These are phyloP conservation scores for Cicer yamashitae DNA, from an alignment of 306 rosid species.

Conservation along the genomic window DNA sequence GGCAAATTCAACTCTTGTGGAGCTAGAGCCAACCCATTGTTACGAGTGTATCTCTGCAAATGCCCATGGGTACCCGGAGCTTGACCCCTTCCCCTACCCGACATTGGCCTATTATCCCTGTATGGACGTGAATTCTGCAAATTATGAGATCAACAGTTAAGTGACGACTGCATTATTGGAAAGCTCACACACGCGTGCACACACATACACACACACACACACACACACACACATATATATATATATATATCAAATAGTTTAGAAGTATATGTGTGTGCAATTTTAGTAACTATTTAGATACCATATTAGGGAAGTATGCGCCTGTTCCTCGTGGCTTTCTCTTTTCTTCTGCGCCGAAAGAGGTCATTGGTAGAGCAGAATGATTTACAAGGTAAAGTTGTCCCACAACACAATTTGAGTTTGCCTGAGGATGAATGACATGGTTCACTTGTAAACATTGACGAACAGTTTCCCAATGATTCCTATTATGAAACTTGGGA, in stretches of 20 bases:
- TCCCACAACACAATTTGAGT: slow-evolving; percentile 58
- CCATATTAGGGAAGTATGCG: slow-evolving; percentile 78
- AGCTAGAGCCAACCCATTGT: slow-evolving; percentile 50
- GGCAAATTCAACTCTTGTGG: slow-evolving; percentile 51
- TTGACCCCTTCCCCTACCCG: slow-evolving; percentile 64
- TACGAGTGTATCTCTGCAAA: slow-evolving; percentile 49
- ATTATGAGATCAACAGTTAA: slow-evolving; percentile 47
- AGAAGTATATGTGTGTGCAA: slow-evolving; percentile 2
- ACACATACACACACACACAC: background rate
- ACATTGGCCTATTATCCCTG: slow-evolving; percentile 53
- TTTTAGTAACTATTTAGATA: slow-evolving; percentile 45
- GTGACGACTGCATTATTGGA: slow-evolving; percentile 26
- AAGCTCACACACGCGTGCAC: background rate
- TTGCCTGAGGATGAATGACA: slow-evolving; percentile 52
- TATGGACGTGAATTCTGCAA: slow-evolving; percentile 61
- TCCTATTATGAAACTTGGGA: slow-evolving; percentile 57
- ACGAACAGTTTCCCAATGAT: slow-evolving; percentile 59
- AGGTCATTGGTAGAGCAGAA: slow-evolving; percentile 47
- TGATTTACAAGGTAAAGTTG: slow-evolving; percentile 53
- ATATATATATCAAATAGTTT: slow-evolving; percentile 13
- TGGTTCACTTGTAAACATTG: slow-evolving; percentile 53
- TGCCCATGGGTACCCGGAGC: slow-evolving; percentile 53
- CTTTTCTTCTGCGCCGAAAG: slow-evolving; percentile 62
- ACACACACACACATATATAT: background rate
- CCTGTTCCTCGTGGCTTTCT: slow-evolving; percentile 74